Base-by-base conservation (phyloP, 2,329 filamentous ascomycete species). In the Xylariaceae sp. region DNA sequence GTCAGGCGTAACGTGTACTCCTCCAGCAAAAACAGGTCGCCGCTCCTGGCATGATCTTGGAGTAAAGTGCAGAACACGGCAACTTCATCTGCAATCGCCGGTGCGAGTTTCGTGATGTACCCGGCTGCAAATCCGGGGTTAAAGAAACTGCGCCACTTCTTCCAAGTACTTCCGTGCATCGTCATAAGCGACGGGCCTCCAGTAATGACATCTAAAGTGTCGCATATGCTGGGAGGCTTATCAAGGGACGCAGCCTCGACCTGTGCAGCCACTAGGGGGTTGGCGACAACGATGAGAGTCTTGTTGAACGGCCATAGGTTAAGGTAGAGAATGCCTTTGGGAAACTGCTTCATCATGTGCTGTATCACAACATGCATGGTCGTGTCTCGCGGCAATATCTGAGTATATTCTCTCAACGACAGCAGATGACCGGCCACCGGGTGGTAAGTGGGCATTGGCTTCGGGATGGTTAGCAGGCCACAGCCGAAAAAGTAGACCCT, bases 171-270 rank as follows among this genome's bases (percentile, higher is more conserved):
- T 41, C 53, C 78, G 68, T 67, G 80, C 79, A 67, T 65, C 2
- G 65, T 60, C 51, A 78, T 71, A 45, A 77, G 78, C 52, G 81
- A 79, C 58, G 80, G 79, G 9, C 79, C 79, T 6, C 64, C 64
- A 17, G 57, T 67, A 48, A 67, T 64, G 35, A 63, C 51, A 13
- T 68, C 80, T 73, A 60, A 30, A 1, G 56, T 65, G 2, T 17
- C 30, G 37, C 61, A 63, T 23, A 66, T 63, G 3, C 17, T 47
- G 6, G 15, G 4, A 6, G 61, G 61, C 56, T 67, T 68, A 54
- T 61, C 58, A 17, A 67, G 57, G 15, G 51, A 60, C 2, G 61
- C 63, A 9, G 63, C 55, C 44, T 66, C 64, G 4, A 67, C 61
- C 52, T 68, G 63, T 9, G 62, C 57, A 1, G 65, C 64, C 1